Percentiles rank a stretch among this genome's conserved stretches.
Evolutionary conservation across 345 rosid species (phyloP).

Genomic region (Gossypioides kirkii): DNA sequence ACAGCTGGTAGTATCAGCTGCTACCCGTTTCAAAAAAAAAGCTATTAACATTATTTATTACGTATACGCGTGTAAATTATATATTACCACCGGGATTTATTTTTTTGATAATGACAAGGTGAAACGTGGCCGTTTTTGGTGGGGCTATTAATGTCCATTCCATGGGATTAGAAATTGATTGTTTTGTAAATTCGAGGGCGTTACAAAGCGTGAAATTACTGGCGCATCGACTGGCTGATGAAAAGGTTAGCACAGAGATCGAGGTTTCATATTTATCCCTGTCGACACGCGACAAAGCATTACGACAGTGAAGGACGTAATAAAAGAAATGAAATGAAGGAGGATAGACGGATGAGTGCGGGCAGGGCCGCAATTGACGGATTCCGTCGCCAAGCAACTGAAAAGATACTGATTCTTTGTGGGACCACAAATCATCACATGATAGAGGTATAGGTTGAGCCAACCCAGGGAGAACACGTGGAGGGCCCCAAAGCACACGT

Average conservation of each 20-base stretch:
- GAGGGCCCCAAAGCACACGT: background rate
- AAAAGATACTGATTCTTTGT: background rate
- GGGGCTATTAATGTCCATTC: background rate
- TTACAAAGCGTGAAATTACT: background rate
- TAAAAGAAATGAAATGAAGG: too few species aligned
- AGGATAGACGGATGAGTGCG: background rate
- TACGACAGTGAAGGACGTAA: too few species aligned
- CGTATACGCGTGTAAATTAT: background rate
- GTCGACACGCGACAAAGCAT: background rate
- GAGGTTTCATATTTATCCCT: background rate
- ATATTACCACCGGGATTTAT: background rate
- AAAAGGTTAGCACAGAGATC: background rate
- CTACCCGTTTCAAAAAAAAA: background rate
- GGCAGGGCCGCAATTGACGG: conserved; percentile 1
- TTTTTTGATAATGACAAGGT: background rate
- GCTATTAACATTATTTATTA: background rate
- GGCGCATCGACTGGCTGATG: background rate
- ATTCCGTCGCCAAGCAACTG: background rate
- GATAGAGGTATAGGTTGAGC: background rate
- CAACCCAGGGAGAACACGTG: background rate
- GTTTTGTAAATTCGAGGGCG: background rate
- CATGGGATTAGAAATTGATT: background rate
- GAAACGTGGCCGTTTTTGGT: background rate
- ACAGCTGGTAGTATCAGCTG: background rate
- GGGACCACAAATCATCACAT: background rate